Percentiles rank a stretch among this genome's conserved stretches.
These are phyloP conservation scores for Hypoxylon rubiginosum DNA, from an alignment of 2,329 filamentous ascomycete species.

Conservation along the genomic window DNA sequence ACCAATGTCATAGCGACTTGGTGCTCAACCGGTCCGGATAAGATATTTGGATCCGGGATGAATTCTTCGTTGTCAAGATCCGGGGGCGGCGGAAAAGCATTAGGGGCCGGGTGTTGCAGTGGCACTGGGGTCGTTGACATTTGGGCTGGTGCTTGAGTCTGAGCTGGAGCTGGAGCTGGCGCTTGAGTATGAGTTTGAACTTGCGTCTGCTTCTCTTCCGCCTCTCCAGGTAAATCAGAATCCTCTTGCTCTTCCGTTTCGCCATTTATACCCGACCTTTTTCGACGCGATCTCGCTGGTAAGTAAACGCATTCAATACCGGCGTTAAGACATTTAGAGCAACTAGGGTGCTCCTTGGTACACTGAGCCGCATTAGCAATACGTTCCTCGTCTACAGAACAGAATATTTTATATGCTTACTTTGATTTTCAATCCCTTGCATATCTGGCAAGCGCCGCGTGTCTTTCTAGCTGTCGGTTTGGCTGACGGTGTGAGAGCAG, in stretches of 20 bases:
- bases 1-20: constrained; percentile 17
- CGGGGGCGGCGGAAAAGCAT: constrained; percentile 19
- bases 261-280: constrained; percentile 45
- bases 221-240: constrained; percentile 39
- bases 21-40: constrained; percentile 47
- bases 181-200: no score
- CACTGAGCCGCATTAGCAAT: constrained; percentile 44
- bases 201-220: constrained; percentile 23
- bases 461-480: constrained; percentile 49
- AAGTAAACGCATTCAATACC: constrained; percentile 49
- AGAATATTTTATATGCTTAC: constrained; percentile 37
- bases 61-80: constrained; percentile 52
- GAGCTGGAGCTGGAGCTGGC: no score
- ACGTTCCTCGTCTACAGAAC: not conserved
- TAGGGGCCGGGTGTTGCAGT: constrained; percentile 14
- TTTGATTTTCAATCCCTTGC: constrained; percentile 49
- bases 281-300: constrained; percentile 48
- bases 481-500: constrained; percentile 45
- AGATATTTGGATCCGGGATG: constrained; percentile 52
- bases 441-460: constrained; percentile 53
- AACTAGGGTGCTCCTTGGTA: constrained; percentile 54
- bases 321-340: constrained; percentile 48
- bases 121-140: constrained; percentile 5
- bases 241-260: constrained; percentile 42
- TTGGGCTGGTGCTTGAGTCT: constrained; percentile 6